Base-by-base conservation (phyloP, 192 early-diverging fungal genomes). In the Rhizoclosmatium globosum region DNA sequence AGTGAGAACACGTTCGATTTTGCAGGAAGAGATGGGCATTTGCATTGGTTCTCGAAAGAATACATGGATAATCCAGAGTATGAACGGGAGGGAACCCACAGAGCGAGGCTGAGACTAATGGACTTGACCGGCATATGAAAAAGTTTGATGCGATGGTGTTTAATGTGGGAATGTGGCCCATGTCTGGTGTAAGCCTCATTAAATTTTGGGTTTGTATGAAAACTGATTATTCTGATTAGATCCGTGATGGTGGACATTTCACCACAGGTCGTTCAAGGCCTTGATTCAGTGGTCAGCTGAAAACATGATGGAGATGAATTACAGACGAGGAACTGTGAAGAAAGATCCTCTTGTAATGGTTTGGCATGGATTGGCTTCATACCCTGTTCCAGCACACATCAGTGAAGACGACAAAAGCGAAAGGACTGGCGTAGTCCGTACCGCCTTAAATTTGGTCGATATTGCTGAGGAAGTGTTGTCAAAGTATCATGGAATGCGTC, bases 11-110 rank as follows among this genome's bases (percentile, higher is more conserved):
- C 23, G 67, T 42, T 68, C 43, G 67, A 68, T 44, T 68, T 68
- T 68, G 67, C 67, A 46, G 67, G 67, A 17, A 43, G 67, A n/a
- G 67, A 68, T 46, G 67, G 75, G 9, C 75, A 77, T 56, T 77
- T 68, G 67, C 17, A 38, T 44, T 68, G 67, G 67, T 47, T 68
- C 43, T 6, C 67, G 9, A 38, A 19, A 44, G 67, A 68, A 11
- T 68, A 68, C 46, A 21, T 47, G 41, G n/a, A 19, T 6, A 68
- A 68, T 68, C 67, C 67, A 42, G 67, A 47, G 9, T 68, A 68
- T 46, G 31, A 46, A 42, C 4, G 43, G 45, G n/a, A 44, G 6
- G 67, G 67, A 46, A 43, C 43, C 9, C 67, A 44, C 11, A 44
- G 23, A 19, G 41, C 6, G 31, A 68, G 9, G 17, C 46, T 39